Evolutionary conservation across 2,329 filamentous ascomycete species (phyloP).

Genomic region (Thelonectria blattea): DNA sequence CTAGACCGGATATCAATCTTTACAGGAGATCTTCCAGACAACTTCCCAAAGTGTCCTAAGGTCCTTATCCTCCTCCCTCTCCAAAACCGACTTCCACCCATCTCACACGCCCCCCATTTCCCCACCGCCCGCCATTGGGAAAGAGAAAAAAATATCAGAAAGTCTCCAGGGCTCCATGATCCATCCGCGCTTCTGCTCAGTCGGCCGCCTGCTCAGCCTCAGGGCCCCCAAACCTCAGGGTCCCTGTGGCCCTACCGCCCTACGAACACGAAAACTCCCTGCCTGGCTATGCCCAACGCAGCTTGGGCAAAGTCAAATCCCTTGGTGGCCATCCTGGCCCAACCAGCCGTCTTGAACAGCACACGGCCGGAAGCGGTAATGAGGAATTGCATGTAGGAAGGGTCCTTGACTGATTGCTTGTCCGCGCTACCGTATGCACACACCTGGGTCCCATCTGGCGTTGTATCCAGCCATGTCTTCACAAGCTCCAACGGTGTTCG

Average conservation of each 20-base stretch:
- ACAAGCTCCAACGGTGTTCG: conserved; percentile 2
- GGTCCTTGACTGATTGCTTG: neutral
- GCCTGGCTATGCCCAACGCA: conserved; percentile 9
- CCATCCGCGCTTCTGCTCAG: conserved; percentile 31
- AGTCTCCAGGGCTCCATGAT: conserved; percentile 10
- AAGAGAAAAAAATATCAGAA: neutral
- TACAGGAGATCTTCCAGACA: neutral
- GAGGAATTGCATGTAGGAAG: neutral
- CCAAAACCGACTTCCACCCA: neutral
- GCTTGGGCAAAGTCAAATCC: conserved; percentile 8
- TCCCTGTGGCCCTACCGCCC: conserved; percentile 8
- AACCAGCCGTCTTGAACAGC: neutral
- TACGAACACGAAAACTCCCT: conserved; percentile 15
- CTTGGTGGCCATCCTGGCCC: neutral
- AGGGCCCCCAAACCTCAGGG: conserved; percentile 8
- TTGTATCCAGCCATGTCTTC: conserved; percentile 2
- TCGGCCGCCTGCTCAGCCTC: conserved; percentile 30
- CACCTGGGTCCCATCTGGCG: neutral
- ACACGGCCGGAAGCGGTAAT: neutral
- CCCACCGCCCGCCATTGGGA: conserved; percentile 13
- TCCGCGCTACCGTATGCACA: neutral
- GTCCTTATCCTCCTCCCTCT: neutral
- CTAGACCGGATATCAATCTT: neutral
- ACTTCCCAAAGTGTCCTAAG: conserved; percentile 5
- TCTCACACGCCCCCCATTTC: neutral